Evolutionary conservation across 2,329 filamentous ascomycete species (phyloP).

Genomic region (Nannizziopsis arthrosporioides): DNA sequence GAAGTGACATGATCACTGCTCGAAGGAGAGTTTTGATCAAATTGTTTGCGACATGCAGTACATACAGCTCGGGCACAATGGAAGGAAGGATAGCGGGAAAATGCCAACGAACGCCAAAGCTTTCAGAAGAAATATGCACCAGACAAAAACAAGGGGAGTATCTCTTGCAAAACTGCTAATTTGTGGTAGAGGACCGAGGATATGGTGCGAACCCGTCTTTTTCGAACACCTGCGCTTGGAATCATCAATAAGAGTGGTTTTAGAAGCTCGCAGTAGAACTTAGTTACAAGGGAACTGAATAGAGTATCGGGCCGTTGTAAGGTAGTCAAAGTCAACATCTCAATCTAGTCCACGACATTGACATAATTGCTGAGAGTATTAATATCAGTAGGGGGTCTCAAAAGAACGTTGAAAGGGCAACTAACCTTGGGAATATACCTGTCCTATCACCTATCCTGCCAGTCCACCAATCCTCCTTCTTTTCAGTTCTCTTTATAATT

Average conservation of each 20-base stretch:
- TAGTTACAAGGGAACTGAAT: background rate
- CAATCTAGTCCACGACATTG: slow-evolving; percentile 18
- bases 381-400: background rate
- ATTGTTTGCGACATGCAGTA: too few species aligned
- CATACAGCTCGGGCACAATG: too few species aligned
- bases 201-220: background rate
- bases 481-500: slow-evolving; percentile 87
- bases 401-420: background rate
- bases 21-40: too few species aligned
- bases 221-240: slow-evolving; percentile 5
- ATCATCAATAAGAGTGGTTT: background rate
- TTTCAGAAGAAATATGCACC: too few species aligned
- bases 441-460: slow-evolving; percentile 73
- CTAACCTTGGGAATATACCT: slow-evolving; percentile 81
- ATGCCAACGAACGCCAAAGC: too few species aligned
- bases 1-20: too few species aligned
- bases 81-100: too few species aligned
- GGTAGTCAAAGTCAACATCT: background rate
- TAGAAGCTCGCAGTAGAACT: background rate
- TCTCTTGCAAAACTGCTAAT: too few species aligned
- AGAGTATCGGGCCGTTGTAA: too few species aligned
- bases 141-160: too few species aligned
- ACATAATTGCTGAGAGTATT: slow-evolving; percentile 23
- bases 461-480: slow-evolving; percentile 95
- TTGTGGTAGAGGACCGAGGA: too few species aligned